Conservation (phyloP, 768 basidiomycete genomes). For the Leccinum arenicola region DNA sequence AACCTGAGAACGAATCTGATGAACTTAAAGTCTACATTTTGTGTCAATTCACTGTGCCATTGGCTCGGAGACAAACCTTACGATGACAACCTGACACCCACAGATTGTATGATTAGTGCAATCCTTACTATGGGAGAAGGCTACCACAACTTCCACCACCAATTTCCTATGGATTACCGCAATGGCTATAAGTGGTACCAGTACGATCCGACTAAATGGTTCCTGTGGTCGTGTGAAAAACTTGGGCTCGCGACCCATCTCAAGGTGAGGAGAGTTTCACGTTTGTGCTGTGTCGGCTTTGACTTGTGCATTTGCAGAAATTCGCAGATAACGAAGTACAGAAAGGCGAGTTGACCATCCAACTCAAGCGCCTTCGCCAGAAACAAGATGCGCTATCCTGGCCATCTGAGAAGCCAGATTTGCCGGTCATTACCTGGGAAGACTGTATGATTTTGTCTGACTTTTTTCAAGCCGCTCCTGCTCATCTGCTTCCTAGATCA, state of each 20-base stretch:
- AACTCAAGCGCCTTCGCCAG: conserved; percentile 77
- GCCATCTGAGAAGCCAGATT: conserved; percentile 69
- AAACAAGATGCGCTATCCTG: conserved; percentile 72
- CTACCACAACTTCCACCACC: conserved; percentile 98
- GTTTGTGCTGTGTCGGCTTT: background rate
- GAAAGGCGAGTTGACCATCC: conserved; percentile 89
- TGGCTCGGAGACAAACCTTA: conserved; percentile 90
- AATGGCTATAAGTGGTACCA: conserved; percentile 88
- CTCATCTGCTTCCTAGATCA: conserved; percentile 47
- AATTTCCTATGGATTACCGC: conserved; percentile 95
- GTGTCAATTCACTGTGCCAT: conserved; percentile 91
- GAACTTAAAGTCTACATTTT: conserved; percentile 72
- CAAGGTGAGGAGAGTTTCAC: conserved; percentile 32
- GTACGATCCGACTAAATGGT: conserved; percentile 91
- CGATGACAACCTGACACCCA: conserved; percentile 88
- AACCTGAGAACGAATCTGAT: background rate
- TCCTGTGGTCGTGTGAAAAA: conserved; percentile 47
- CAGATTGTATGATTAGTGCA: conserved; percentile 82
- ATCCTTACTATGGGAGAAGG: conserved; percentile 89
- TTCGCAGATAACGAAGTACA: conserved; percentile 58
- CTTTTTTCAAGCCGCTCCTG: conserved; percentile 2
- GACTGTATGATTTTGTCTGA: conserved; percentile 47
- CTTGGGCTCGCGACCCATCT: conserved; percentile 52
- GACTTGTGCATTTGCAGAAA: conserved; percentile 30
- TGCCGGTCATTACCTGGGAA: conserved; percentile 86